Percentiles rank a stretch among this genome's conserved stretches.
Conservation (phyloP, 352 stramenopile genomes). For the Globisporangium mamillatum region DNA sequence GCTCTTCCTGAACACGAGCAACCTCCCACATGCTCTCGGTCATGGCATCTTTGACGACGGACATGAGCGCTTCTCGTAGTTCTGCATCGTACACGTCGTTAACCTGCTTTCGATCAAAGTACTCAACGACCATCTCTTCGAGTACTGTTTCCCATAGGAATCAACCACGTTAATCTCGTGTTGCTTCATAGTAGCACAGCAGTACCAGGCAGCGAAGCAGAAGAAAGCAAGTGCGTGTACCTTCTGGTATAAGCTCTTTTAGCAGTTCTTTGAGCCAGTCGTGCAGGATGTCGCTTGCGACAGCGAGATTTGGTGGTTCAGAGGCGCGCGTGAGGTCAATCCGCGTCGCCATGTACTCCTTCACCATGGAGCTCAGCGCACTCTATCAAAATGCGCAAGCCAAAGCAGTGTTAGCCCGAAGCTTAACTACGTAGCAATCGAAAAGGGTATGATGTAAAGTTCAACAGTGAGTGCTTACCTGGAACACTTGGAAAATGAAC, state of each 20-base stretch:
- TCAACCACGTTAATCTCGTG: background rate
- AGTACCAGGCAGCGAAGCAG: background rate
- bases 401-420: no score
- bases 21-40: conserved; percentile 1
- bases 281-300: conserved; percentile 35
- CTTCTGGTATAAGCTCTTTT: conserved; percentile 1
- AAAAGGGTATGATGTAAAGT: no score
- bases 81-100: conserved; percentile 1
- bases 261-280: conserved; percentile 36
- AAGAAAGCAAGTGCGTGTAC: background rate
- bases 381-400: conserved; percentile 4
- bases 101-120: conserved; percentile 7
- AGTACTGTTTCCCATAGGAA: background rate
- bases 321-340: conserved; percentile 34
- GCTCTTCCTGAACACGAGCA: background rate
- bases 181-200: background rate
- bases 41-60: background rate
- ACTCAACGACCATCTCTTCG: conserved; percentile 6
- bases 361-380: conserved; percentile 33
- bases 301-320: conserved; percentile 9
- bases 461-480: conserved; percentile 9
- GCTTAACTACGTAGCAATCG: no score
- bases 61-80: conserved; percentile 3
- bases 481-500: conserved; percentile 32
- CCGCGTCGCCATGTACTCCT: conserved; percentile 30